Base-by-base conservation (phyloP, 1,284 basidiomycete genomes). In the Fistulina hepatica region DNA sequence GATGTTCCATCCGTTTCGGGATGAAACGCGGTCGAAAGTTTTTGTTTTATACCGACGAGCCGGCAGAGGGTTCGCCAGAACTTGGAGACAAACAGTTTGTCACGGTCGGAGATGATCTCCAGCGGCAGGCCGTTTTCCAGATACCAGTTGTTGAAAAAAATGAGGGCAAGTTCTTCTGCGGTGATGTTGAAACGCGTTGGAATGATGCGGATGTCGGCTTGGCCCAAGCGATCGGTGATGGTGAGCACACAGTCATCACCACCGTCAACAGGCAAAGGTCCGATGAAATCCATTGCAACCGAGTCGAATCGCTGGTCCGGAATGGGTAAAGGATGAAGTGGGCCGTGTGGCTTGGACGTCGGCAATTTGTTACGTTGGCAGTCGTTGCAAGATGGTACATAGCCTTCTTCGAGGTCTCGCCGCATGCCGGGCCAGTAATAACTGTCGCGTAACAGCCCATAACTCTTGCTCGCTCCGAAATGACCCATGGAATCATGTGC, bases 201-300 rank as follows among this genome's bases (percentile, higher is more conserved):
- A 1, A 62, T 48, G 5, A 72, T 50, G 3, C 50, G 40, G 0
- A 62, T 41, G 35, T 60, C 52, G 6, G 68, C 55, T 40, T n/a
- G 51, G 4, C 57, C 53, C 0, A 70, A 44, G 0, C 58, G 36
- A 41, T 65, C 59, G 0, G 64, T 66, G 1, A 70, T 52, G 0
- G 69, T 63, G 0, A 64, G 37, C 5, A 73, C 59, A 1, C 31
- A 45, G 19, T 60, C 47, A 26, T 34, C 58, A 0, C 59, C 58
- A 0, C 52, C n/a, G 0, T 60, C 55, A 0, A 39, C 15, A 0
- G 58, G 59, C 0, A 65, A 38, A 0, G 55, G 59, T 0, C 58
- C 55, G 4, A 66, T 48, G 33, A 64, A 63, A 31, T 65, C 55
- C 4, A 64, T 51, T 0, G 52, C 49, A 0, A 63, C 40, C 0